Conservation (phyloP, 352 stramenopile species). For the Phytophthora boehmeriae region DNA sequence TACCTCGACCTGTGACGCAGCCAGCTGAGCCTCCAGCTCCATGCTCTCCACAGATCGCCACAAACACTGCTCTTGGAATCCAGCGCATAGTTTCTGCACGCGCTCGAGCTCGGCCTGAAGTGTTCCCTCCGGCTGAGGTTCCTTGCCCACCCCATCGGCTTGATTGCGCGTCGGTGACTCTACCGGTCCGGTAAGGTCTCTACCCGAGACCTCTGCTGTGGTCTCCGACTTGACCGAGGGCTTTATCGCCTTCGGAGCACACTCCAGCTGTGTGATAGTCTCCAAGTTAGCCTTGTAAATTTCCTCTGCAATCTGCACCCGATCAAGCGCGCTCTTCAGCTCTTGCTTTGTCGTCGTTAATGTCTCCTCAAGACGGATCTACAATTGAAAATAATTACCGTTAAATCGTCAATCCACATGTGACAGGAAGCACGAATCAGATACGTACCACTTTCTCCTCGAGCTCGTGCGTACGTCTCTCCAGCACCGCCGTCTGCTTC, state of each 20-base stretch:
- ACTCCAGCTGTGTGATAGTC: constrained; percentile 59
- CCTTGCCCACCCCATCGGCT: constrained; percentile 5
- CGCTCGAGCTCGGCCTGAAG: constrained; percentile 45
- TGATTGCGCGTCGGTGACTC: background rate
- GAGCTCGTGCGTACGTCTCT: constrained; percentile 33
- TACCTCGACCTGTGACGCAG: constrained; percentile 32
- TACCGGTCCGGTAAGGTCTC: background rate
- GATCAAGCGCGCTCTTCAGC: constrained; percentile 42
- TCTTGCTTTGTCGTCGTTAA: constrained; percentile 37
- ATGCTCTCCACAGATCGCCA: constrained; percentile 72
- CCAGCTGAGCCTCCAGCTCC: constrained; percentile 57
- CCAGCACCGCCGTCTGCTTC: constrained; percentile 20
- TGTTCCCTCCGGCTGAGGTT: constrained; percentile 13
- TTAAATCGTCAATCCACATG: background rate
- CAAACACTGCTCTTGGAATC: constrained; percentile 82
- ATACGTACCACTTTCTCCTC: constrained; percentile 50
- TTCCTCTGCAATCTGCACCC: constrained; percentile 54
- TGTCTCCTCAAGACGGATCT: constrained; percentile 43
- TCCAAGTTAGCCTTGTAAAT: constrained; percentile 75
- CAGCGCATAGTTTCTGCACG: constrained; percentile 52
- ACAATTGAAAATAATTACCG: constrained; percentile 1
- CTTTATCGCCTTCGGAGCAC: constrained; percentile 14
- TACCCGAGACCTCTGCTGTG: background rate
- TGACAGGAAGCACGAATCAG: constrained; percentile 8
- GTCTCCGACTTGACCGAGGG: constrained; percentile 3